These are phyloP conservation scores for Phytophthora agathidicida DNA, from an alignment of 352 stramenopile species.

Conservation along the genomic window DNA sequence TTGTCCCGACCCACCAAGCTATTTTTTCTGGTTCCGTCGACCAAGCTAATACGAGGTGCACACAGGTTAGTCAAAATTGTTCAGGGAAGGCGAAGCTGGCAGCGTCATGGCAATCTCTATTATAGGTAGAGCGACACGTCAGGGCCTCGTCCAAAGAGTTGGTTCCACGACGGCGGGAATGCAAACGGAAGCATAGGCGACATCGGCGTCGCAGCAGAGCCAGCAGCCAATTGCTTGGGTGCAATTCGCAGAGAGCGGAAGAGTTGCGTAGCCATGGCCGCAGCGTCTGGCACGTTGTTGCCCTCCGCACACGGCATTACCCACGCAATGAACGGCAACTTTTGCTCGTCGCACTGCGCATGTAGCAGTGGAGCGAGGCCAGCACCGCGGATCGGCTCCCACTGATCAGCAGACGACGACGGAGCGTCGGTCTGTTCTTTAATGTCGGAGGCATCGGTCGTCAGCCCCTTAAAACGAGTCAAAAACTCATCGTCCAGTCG, in stretches of 20 bases:
- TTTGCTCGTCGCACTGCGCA: conserved; percentile 34
- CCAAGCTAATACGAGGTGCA: conserved; percentile 2
- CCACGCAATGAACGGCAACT: conserved; percentile 57
- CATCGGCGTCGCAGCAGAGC: conserved; percentile 16
- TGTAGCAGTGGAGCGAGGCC: conserved; percentile 66
- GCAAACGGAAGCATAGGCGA: conserved; percentile 42
- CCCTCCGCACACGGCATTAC: conserved; percentile 79
- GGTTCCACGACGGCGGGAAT: conserved; percentile 66
- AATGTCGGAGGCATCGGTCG: conserved; percentile 5
- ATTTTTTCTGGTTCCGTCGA: conserved; percentile 17
- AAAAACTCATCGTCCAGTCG: conserved; percentile 45
- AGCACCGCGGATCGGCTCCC: conserved; percentile 57
- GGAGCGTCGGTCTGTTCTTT: conserved; percentile 8
- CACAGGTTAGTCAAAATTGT: conserved; percentile 2
- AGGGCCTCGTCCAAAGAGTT: conserved; percentile 65
- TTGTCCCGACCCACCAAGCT: conserved; percentile 7
- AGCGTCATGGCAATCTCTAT: conserved; percentile 25
- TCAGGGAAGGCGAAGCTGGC: conserved; percentile 4
- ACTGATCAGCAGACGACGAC: conserved; percentile 29
- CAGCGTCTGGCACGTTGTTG: conserved; percentile 81
- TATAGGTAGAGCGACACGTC: conserved; percentile 64
- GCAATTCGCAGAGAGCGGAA: conserved; percentile 43
- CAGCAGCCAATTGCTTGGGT: conserved; percentile 13
- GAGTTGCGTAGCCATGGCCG: conserved; percentile 58
- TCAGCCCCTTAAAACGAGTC: conserved; percentile 43